Evolutionary conservation across 345 rosid species (phyloP).

Genomic region (Lumnitzera racemosa): DNA sequence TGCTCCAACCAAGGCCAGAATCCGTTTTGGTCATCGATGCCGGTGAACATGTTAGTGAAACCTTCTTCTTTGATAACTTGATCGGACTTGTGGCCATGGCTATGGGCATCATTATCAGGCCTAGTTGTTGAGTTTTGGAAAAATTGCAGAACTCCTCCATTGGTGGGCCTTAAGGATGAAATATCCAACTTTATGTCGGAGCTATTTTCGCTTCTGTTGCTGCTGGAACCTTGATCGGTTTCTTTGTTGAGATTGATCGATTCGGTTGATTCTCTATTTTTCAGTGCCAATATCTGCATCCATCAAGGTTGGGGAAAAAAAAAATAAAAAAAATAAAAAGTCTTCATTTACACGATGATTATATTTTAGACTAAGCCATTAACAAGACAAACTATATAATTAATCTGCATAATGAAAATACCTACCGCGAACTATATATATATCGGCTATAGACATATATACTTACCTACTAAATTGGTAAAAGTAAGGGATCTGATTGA

Average conservation of each 20-base stretch:
- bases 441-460: no score
- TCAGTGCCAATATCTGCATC: slow-evolving; percentile 63
- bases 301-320: background rate
- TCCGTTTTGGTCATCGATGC: slow-evolving; percentile 75
- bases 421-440: no score
- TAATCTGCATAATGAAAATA: no score
- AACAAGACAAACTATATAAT: no score
- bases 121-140: slow-evolving; percentile 31
- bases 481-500: no score
- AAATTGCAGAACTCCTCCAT: slow-evolving; percentile 25
- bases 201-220: slow-evolving; percentile 82
- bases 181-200: slow-evolving; percentile 67
- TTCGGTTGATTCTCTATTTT: slow-evolving; percentile 64
- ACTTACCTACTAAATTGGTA: no score
- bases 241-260: slow-evolving; percentile 85
- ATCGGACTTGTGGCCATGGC: slow-evolving; percentile 35
- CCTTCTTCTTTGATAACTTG: slow-evolving; percentile 67
- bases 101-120: slow-evolving; percentile 16
- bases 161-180: slow-evolving; percentile 29
- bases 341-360: no score
- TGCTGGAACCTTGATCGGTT: slow-evolving; percentile 64
- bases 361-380: no score
- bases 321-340: no score
- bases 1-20: slow-evolving; percentile 96
- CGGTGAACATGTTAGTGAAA: slow-evolving; percentile 66